A percentile compares a stretch with the other conserved stretches of the same genome.
phyloP scores from a whole-genome alignment of 805 yeast genomes.

The Cyberlindnera amylophila region DNA sequence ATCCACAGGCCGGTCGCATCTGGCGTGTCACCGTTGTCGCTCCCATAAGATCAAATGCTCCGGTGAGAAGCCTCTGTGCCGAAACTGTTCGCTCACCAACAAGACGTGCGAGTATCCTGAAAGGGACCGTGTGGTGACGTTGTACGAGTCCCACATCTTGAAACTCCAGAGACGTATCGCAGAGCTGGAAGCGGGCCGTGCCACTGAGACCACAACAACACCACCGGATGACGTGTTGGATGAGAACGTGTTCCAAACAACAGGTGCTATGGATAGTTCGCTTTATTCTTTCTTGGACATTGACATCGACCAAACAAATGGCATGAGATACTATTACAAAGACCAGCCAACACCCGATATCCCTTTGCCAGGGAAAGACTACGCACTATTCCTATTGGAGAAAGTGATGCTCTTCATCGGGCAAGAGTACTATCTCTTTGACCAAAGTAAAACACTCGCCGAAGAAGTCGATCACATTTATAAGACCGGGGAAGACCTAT shows the following conservation, averaged over 20 bases:
- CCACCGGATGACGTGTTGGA: slow-evolving; percentile 14
- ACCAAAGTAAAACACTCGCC: slow-evolving; percentile 9
- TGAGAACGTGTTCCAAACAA: slow-evolving; percentile 21
- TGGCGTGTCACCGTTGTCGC: slow-evolving; percentile 24
- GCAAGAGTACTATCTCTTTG: slow-evolving; percentile 25
- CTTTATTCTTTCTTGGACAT: slow-evolving; percentile 24
- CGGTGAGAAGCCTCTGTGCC: slow-evolving; percentile 21
- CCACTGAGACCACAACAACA: not conserved
- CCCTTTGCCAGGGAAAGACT: slow-evolving; percentile 15
- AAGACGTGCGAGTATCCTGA: slow-evolving; percentile 20
- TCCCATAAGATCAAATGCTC: slow-evolving; percentile 26
- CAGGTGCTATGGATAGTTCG: slow-evolving; percentile 24
- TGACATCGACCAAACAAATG: slow-evolving; percentile 21
- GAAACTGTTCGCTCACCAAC: slow-evolving; percentile 18
- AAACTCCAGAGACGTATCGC: slow-evolving; percentile 16
- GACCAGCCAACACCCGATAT: slow-evolving; percentile 13
- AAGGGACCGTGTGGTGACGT: slow-evolving; percentile 21
- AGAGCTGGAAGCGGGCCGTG: slow-evolving; percentile 17
- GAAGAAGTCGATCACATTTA: slow-evolving; percentile 16
- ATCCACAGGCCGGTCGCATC: slow-evolving; percentile 18
- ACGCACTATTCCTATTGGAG: slow-evolving; percentile 15
- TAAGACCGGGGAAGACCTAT: slow-evolving; percentile 10
- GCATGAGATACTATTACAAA: slow-evolving; percentile 19
- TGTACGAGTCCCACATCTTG: slow-evolving; percentile 22
- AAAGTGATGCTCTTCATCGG: slow-evolving; percentile 23